Conservation (phyloP, 305 asterid genomes). For the Fraxinus latifolia region DNA sequence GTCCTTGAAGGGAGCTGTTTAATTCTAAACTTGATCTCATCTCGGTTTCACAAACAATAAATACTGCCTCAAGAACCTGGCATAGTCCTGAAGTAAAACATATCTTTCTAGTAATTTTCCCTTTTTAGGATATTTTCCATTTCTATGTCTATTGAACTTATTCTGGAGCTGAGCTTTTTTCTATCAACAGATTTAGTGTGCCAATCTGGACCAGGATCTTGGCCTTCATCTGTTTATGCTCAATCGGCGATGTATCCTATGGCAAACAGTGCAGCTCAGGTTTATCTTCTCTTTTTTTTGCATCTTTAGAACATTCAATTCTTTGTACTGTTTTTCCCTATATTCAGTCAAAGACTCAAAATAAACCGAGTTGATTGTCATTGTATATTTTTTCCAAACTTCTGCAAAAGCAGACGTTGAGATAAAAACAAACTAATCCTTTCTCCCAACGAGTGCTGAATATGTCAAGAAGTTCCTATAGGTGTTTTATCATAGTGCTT, state of each 20-base stretch:
- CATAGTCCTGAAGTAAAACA: not conserved
- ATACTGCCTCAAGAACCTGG: not conserved
- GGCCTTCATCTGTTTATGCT: conserved; percentile 90
- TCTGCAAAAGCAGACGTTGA: not conserved
- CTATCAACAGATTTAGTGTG: conserved; percentile 77
- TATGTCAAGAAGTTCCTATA: not conserved
- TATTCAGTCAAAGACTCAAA: not conserved
- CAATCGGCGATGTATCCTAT: conserved; percentile 86
- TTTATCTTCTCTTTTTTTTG: conserved; percentile 30
- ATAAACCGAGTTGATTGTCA: not conserved
- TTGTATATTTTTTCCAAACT: not conserved
- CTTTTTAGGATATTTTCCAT: not conserved
- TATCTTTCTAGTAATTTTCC: not conserved
- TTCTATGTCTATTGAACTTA: conserved; percentile 17
- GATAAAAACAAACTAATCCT: not conserved
- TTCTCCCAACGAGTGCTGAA: not conserved
- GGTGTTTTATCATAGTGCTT: conserved; percentile 9
- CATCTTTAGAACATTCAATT: conserved; percentile 19
- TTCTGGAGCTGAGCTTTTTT: conserved; percentile 20
- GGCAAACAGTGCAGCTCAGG: conserved; percentile 99
- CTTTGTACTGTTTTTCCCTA: not conserved
- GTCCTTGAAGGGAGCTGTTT: not conserved
- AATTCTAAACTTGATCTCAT: not conserved
- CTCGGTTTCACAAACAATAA: not conserved
- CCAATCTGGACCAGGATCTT: conserved; percentile 99